Percentiles rank a stretch among this genome's conserved stretches.
Conservation (phyloP, 1,284 basidiomycete genomes). For the Cryptococcus depauperatus region DNA sequence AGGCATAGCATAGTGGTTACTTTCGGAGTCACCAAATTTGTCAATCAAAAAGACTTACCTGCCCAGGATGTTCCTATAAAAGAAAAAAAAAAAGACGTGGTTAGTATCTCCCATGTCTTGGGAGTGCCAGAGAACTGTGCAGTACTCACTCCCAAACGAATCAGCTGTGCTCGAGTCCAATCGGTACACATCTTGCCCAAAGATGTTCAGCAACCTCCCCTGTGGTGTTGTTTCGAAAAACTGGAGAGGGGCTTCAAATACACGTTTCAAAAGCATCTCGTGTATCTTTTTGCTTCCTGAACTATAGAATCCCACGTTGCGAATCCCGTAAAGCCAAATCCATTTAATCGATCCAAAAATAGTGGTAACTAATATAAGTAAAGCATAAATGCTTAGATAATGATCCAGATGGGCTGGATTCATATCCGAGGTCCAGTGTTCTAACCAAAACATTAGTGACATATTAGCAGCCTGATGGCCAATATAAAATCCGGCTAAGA, state of each 20-base stretch:
- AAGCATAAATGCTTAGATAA: constrained; percentile 30
- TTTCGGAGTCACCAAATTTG: background rate
- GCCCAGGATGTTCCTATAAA: constrained; percentile 11
- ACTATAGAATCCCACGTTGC: constrained; percentile 51
- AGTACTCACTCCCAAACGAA: constrained; percentile 53
- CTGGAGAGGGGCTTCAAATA: constrained; percentile 60
- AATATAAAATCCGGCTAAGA: constrained; percentile 25
- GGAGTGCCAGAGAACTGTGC: background rate
- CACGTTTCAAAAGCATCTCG: constrained; percentile 51
- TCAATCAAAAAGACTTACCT: constrained; percentile 3
- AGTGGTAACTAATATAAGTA: constrained; percentile 14
- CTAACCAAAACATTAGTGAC: constrained; percentile 19
- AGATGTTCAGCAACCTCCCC: constrained; percentile 52
- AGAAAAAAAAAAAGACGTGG: no score
- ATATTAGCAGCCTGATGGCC: constrained; percentile 22
- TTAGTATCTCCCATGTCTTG: background rate
- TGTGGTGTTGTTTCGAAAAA: constrained; percentile 80
- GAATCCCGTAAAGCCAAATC: constrained; percentile 43
- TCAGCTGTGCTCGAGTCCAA: constrained; percentile 49
- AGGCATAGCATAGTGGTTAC: background rate
- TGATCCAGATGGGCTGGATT: constrained; percentile 23
- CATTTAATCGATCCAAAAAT: constrained; percentile 28
- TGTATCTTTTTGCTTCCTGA: constrained; percentile 59
- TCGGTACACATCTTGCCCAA: constrained; percentile 52
- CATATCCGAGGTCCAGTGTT: constrained; percentile 36